Evolutionary conservation across 768 basidiomycete genomes (phyloP).

Genomic region (Boletales sp.): DNA sequence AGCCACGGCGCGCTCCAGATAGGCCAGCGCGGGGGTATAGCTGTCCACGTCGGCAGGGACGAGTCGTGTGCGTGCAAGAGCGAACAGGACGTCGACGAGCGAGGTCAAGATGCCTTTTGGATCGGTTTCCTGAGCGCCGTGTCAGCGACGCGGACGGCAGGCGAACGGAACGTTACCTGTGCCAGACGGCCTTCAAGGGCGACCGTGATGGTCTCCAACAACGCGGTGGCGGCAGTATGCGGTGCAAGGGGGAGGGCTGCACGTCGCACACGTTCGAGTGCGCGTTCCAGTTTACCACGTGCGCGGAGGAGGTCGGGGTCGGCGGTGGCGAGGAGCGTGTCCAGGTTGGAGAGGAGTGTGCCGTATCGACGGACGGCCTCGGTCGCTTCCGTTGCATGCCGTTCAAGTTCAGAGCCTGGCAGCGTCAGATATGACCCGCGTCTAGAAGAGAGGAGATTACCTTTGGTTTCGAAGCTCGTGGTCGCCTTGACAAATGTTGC

Average conservation of each 20-base stretch:
- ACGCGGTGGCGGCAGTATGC: slow-evolving; percentile 31
- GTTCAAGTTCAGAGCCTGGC: slow-evolving; percentile 13
- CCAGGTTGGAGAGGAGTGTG: slow-evolving; percentile 9
- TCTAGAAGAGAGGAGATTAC: background rate
- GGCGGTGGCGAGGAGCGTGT: background rate
- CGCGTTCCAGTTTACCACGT: slow-evolving; percentile 54
- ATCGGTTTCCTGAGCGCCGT: slow-evolving; percentile 10
- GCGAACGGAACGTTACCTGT: slow-evolving; percentile 24
- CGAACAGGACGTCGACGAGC: slow-evolving; percentile 53
- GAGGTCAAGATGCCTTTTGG: slow-evolving; percentile 38
- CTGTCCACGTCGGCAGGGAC: slow-evolving; percentile 40
- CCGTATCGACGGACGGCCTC: slow-evolving; percentile 20
- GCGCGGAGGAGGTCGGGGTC: slow-evolving; percentile 29
- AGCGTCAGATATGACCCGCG: background rate
- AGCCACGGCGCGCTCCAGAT: slow-evolving; percentile 42
- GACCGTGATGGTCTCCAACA: slow-evolving; percentile 37
- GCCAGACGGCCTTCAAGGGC: slow-evolving; percentile 29
- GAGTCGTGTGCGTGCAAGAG: slow-evolving; percentile 46
- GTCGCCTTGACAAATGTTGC: slow-evolving; percentile 44
- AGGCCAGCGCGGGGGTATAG: slow-evolving; percentile 42
- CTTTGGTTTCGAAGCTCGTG: slow-evolving; percentile 27
- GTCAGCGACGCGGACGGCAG: background rate
- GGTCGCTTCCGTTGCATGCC: slow-evolving; percentile 17
- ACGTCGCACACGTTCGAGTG: slow-evolving; percentile 57
- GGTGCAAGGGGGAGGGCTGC: slow-evolving; percentile 33